Evolutionary conservation across 2,329 filamentous ascomycete species (phyloP).

Genomic region (Hirsutella minnesotensis): DNA sequence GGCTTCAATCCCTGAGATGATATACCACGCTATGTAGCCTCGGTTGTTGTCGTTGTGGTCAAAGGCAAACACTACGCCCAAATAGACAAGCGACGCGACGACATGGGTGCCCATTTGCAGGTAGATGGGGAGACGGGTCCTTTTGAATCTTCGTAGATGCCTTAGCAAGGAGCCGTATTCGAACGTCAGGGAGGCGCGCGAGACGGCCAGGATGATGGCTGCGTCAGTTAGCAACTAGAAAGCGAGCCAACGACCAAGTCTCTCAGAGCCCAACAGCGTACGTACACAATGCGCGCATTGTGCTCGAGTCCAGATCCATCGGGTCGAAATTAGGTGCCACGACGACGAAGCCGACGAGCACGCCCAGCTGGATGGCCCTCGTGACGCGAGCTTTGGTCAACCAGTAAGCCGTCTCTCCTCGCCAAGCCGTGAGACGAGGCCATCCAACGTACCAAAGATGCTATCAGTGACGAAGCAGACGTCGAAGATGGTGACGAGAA

Average conservation of each 20-base stretch:
- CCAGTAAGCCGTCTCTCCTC: too few species aligned
- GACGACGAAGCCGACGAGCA: slow-evolving; percentile 54
- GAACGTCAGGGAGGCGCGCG: slow-evolving; percentile 37
- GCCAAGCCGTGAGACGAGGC: neutral
- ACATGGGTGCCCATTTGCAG: slow-evolving; percentile 24
- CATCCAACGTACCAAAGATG: slow-evolving; percentile 33
- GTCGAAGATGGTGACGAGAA: slow-evolving; percentile 51
- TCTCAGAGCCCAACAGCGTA: neutral
- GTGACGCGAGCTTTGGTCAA: slow-evolving; percentile 32
- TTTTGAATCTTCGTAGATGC: slow-evolving; percentile 28
- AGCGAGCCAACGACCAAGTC: too few species aligned
- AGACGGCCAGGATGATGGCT: slow-evolving; percentile 36
- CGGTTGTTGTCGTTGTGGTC: slow-evolving; percentile 16
- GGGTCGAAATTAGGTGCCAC: slow-evolving; percentile 37
- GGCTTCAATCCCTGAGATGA: slow-evolving; percentile 40
- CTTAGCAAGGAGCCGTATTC: slow-evolving; percentile 39
- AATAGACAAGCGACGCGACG: slow-evolving; percentile 22
- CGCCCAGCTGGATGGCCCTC: slow-evolving; percentile 48
- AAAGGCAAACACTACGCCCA: slow-evolving; percentile 29
- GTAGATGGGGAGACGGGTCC: slow-evolving; percentile 21
- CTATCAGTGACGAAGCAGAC: slow-evolving; percentile 54
- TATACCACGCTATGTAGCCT: slow-evolving; percentile 36
- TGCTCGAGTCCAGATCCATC: slow-evolving; percentile 20
- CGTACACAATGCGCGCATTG: slow-evolving; percentile 30
- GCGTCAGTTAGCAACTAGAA: neutral